Evolutionary conservation across 164 flowering plant species (phyloP).

Genomic region (Umbellularia californica): DNA sequence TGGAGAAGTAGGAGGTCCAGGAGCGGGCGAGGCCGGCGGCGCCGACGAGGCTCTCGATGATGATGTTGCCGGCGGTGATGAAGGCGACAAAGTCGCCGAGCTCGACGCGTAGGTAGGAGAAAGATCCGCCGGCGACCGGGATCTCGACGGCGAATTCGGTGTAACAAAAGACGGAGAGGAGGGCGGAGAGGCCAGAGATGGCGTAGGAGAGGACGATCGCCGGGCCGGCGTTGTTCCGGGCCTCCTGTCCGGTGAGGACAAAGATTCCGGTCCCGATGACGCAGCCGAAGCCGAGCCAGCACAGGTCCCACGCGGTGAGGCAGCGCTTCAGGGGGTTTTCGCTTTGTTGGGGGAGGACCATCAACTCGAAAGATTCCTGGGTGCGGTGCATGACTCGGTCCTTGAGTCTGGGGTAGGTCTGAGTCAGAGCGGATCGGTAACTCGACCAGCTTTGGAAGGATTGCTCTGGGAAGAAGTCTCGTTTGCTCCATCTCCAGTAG

Average conservation of each 20-base stretch:
- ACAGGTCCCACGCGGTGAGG: constrained; percentile 84
- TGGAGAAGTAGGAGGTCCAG: constrained; percentile 69
- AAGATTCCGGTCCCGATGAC: constrained; percentile 91
- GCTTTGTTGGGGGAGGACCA: constrained; percentile 34
- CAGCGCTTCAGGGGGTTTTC: constrained; percentile 53
- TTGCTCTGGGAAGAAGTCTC: constrained; percentile 70
- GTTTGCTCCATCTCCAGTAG: constrained; percentile 74
- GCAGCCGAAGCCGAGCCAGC: constrained; percentile 76
- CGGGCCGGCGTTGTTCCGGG: constrained; percentile 59
- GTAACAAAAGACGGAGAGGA: constrained; percentile 71
- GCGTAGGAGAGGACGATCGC: constrained; percentile 60
- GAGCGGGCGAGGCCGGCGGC: constrained; percentile 70
- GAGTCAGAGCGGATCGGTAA: constrained; percentile 52
- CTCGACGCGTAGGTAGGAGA: constrained; percentile 60
- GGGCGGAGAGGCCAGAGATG: constrained; percentile 58
- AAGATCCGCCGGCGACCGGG: constrained; percentile 84
- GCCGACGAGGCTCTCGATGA: constrained; percentile 65
- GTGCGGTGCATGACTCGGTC: constrained; percentile 67
- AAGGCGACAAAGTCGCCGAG: constrained; percentile 73
- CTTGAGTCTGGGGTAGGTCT: constrained; percentile 48
- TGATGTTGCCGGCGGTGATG: constrained; percentile 66
- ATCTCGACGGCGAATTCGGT: constrained; percentile 72
- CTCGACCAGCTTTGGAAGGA: constrained; percentile 48
- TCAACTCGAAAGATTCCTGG: constrained; percentile 49
- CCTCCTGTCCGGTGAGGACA: constrained; percentile 66